phyloP scores from a whole-genome alignment of 345 rosid species.

The Erodium maritimum region DNA sequence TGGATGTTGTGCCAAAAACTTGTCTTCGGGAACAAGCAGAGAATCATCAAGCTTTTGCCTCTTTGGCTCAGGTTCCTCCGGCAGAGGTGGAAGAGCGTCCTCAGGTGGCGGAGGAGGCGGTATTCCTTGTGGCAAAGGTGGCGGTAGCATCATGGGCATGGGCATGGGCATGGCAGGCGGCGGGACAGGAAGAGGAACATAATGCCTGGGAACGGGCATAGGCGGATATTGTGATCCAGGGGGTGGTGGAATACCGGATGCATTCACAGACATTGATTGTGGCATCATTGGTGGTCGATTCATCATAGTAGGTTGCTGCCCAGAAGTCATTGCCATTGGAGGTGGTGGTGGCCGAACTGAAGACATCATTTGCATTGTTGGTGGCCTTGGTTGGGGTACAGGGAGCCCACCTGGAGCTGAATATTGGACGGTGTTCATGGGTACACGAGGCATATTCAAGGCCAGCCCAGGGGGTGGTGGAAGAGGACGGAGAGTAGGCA shows the following conservation, averaged over 20 bases:
- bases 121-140: constrained; percentile 43
- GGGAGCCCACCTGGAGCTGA: constrained; percentile 37
- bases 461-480: constrained; percentile 84
- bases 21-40: constrained; percentile 62
- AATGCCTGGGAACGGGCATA: constrained; percentile 40
- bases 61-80: constrained; percentile 91
- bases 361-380: constrained; percentile 51
- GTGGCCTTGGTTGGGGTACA: constrained; percentile 46
- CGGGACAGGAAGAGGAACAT: constrained; percentile 24
- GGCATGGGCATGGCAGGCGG: constrained; percentile 33
- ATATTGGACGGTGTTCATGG: constrained; percentile 40
- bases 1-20: constrained; percentile 63
- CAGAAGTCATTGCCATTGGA: constrained; percentile 44
- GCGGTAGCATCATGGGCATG: constrained; percentile 51
- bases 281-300: constrained; percentile 51
- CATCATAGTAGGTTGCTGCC: constrained; percentile 51
- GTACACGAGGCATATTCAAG: constrained; percentile 64
- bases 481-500: constrained; percentile 54
- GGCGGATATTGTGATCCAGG: constrained; percentile 67
- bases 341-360: constrained; percentile 44
- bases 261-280: constrained; percentile 27
- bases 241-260: constrained; percentile 50
- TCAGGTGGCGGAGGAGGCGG: constrained; percentile 62
- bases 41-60: constrained; percentile 83
- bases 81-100: constrained; percentile 93